Base-by-base conservation (phyloP, 148 eudicot genomes). In the Bassia scoparia region DNA sequence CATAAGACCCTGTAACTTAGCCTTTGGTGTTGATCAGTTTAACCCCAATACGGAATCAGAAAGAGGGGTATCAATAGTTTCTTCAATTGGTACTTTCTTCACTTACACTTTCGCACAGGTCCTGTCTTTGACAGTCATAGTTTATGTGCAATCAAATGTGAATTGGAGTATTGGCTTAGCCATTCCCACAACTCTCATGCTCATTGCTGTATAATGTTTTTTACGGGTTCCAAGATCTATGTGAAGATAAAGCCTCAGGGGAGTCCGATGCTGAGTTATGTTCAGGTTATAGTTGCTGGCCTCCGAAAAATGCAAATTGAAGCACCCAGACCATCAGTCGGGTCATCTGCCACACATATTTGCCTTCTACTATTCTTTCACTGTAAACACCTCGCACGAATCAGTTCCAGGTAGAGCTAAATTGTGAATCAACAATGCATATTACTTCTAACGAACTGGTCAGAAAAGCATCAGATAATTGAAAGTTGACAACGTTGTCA, bases 11-110 rank as follows among this genome's bases (percentile, higher is more conserved):
- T 93, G 98, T 68, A 93, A 90, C 86, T 75, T 93, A 12, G 92
- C 98, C 18, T n/a, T 93, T 63, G 98, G 98, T n/a, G 97, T 89
- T 3, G 98, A 93, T 70, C 98, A 93, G 53, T 93, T 93, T 84
- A 84, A 93, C 48, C 98, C 97, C 20, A 80, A 83, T 14, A 85
- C 89, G 0, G 92, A 93, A 66, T 83, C 95, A 3, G 97, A 0
- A 93, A 90, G 62, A 84, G 81, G 71, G 95, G 97, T 18, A 86
- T 89, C 79, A 82, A 86, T 56, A 93, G 98, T 71, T 93, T 90
- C 84, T 89, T 93, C 86, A 93, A 93, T 33, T 93, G 98, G 98
- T 93, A 93, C 80, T 90, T n/a, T 87, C 68, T 89, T 94, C 87
- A 94, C 93, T 17, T 72, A 83, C 64, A 89, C 98, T 0, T 89